Evolutionary conservation across 371 early-diverging fungal genomes (phyloP), one percentile per base, ranked within the genome.

Genomic region (Umbelopsis sp.): DNA sequence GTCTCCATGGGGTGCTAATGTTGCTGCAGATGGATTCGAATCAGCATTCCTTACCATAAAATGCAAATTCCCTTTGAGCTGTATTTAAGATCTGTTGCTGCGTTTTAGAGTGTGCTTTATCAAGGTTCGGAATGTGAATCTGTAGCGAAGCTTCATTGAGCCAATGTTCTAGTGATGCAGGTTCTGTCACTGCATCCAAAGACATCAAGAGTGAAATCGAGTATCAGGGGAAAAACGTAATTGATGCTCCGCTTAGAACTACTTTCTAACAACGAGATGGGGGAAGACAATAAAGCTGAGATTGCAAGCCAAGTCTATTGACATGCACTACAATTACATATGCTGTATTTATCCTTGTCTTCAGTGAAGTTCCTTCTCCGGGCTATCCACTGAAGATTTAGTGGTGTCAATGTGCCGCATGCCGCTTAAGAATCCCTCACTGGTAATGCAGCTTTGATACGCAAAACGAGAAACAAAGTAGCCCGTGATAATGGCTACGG

Each of bases 51-150:
- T n/a, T 71, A 80, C 80, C 81, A 68, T 80, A 80, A 51, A 80
- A 83, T 52, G 80, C 79, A 67, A 80, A 83, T 64, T 72, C 66
- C 63, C 83, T 79, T 38, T 72, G 72, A 46, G 70, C 66, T 35
- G 76, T 73, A 22, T 69, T 62, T 29, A 76, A 35, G 35, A 76
- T 69, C 16, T 71, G 68, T 18, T 68, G 62, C 20, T 73, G 37
- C 48, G 48, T 67, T 29, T 53, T 53, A 14, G 53, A 25, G 11
- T 53, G 53, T 9, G 53, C 4, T 53, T 53, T 53, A 22, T 53
- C 22, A 20, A 53, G 29, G 8, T 53, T 53, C 5, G 53, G 53
- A 53, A 53, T 53, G 29, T 53, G 32, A 14, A 53, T 53, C 29
- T 53, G 53, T 29, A 53, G 53, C 14, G 53, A 53, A 25, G 53